A percentile compares a stretch with the other conserved stretches of the same genome.
Evolutionary conservation across 805 yeast genomes (phyloP).

Genomic region (Nakazawaea ishiwadae): DNA sequence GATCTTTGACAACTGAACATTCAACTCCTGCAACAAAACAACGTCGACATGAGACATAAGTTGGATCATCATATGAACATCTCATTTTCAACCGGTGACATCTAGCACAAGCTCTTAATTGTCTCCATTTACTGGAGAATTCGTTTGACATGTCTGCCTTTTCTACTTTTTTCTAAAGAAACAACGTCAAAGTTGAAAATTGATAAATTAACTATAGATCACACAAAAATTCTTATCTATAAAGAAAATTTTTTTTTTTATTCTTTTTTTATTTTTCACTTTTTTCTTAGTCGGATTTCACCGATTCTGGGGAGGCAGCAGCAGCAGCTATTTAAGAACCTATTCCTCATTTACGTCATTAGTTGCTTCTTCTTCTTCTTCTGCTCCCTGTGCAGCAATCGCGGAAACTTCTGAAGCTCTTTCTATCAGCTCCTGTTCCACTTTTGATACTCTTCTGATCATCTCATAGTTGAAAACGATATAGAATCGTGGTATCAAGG

Average conservation of each 20-base stretch:
- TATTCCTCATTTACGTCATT: not conserved
- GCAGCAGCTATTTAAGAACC: too few species aligned
- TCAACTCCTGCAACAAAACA: slow-evolving; percentile 38
- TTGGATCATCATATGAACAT: slow-evolving; percentile 46
- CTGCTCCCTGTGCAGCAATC: not conserved
- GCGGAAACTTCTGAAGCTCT: not conserved
- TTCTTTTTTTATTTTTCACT: too few species aligned
- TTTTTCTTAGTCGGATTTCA: not conserved
- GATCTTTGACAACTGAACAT: slow-evolving; percentile 48
- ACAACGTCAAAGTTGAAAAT: too few species aligned
- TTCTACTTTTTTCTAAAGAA: too few species aligned
- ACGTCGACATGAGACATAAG: slow-evolving; percentile 36
- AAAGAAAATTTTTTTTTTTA: too few species aligned
- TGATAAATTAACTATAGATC: too few species aligned
- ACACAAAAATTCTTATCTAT: too few species aligned
- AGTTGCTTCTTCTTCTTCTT: too few species aligned
- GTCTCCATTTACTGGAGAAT: slow-evolving; percentile 42
- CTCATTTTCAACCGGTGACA: slow-evolving; percentile 50
- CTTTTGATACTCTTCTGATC: slow-evolving; percentile 7
- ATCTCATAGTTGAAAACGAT: slow-evolving; percentile 9
- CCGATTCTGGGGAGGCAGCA: not conserved
- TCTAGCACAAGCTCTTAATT: slow-evolving; percentile 49
- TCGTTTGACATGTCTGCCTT: slow-evolving; percentile 10
- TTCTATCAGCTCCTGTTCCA: slow-evolving; percentile 5
- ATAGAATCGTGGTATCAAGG: slow-evolving; percentile 9